Evolutionary conservation across 2,329 filamentous ascomycete species (phyloP), one percentile per base, ranked within the genome.

Genomic region (Furcasterigmium furcatum): DNA sequence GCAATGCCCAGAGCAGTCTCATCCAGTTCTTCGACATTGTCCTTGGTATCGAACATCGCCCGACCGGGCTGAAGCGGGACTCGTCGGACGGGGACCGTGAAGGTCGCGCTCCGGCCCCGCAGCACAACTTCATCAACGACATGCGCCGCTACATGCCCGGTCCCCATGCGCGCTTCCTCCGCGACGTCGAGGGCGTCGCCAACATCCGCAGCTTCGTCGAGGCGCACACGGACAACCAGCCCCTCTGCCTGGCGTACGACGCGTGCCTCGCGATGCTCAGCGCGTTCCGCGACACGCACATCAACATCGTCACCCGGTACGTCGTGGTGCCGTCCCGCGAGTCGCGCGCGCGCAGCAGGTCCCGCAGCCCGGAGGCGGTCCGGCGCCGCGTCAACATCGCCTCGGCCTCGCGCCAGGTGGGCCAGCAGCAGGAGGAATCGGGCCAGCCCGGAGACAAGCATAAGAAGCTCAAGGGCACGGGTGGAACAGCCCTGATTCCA

Each of bases 101-200:
- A 36, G 55, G 60, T 7, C 58, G 58, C 56, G 71, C 51, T 43
- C 51, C 58, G 35, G 46, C 61, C 46, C 53, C 68, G 70, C 44
- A 79, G 34, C 83, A 96, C 69, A 95, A 94, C 59, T 99, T 99
- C 70, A 92, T 99, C 60, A 83, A 88, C 60, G 94, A 99, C 54
- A 99, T 99, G 94, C 87, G 92, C 47, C 80, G 80, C 38, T 99
- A 99, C 69, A 99, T 99, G 94, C 94, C 94, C 0, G 92, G 91
- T 1, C 82, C 87, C 0, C 94, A 99, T 61, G 87, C 91, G 4
- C 84, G 88, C 34, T 99, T 99, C 69, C 76, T 99, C 4, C 79
- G 87, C 52, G 87, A 95, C 51, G 84, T 96, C 12, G 76, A 81
- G 41, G 73, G 73, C 14, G 84, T 96, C 4, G 84, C 92, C 55